Base-by-base conservation (phyloP, 2,329 filamentous ascomycete species). In the Aureobasidium zeae region DNA sequence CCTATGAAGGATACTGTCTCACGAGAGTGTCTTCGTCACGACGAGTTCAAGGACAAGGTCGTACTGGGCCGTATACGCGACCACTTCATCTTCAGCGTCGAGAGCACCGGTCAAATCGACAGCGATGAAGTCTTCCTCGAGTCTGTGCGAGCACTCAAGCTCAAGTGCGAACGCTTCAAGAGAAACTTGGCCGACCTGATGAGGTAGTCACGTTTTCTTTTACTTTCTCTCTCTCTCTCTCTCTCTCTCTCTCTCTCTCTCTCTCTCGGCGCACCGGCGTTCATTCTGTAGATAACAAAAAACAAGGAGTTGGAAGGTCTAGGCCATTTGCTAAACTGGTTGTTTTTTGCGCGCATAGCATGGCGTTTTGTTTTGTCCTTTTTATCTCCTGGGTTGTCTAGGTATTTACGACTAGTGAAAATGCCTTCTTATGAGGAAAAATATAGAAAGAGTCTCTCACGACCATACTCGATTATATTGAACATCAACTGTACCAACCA, bases 61-160 rank as follows among this genome's bases (percentile, higher is more conserved):
- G 88, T 87, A 71, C 76, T 98, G 22, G 91, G 91, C 31, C 75
- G 93, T 44, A 71, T 87, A 55, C 74, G 87, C 52, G 91, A 98
- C 63, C 93, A 98, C 68, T 98, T 98, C 64, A 96, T 98, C 64
- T 98, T 91, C 72, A 83, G 79, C 44, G 74, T 98, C 25, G 91
- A 98, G 71, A 95, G 88, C 69, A 82, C 86, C 0, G 93, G 91
- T 5, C 91, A 98, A 67, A 94, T 86, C 71, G 81, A 91, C 47
- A 94, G 87, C 59, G 89, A 96, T 56, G 81, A 87, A 64, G 72
- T 98, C 51, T 96, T 98, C 70, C 65, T 98, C 45, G 87, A 96
- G 66, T 80, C 86, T 20, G 75, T 98, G 38, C 83, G 82, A 66
- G 71, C 86, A 53, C 67, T 98, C 50, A 94, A 88, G 70, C 71